Evolutionary conservation across 2,329 filamentous ascomycete genomes (phyloP), one percentile per base, ranked within the genome.

Genomic region (Ophiostoma piceae): DNA sequence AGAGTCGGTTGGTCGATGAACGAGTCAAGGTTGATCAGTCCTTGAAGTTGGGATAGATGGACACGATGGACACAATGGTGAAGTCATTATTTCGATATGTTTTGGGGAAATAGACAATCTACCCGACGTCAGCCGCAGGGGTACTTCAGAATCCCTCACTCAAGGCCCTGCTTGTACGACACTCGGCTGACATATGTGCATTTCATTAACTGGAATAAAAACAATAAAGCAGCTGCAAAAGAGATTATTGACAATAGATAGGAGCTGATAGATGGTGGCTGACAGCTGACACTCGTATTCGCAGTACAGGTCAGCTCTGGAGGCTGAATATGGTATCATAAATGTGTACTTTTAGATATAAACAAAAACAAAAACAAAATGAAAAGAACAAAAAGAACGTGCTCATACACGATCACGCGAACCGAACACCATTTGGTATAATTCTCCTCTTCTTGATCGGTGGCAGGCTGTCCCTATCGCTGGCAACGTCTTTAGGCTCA

Each of bases 111-210:
- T 29, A 29, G 26, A 29, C 26, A 57, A 8, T 57, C 4, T 9
- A 57, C n/a, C 51, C 22, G 51, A 26, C 22, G 51, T 57, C 51
- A 57, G 51, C 51, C n/a, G 51, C 51, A 57, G 51, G 43, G 19
- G 7, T 22, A 26, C 8, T 35, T 8, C 6, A 26, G 7, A 26
- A 29, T 1, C 6, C 51, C n/a, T 57, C 51, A 12, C n/a, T 26
- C n/a, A 26, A 26, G 51, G 26, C n/a, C 51, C 51, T 57, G 51
- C 51, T 12, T 26, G 51, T 57, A 12, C 51, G 22, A 57, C 51
- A 29, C n/a, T 26, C 51, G 51, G 51, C n/a, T 57, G 51, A 57
- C 26, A n/a, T 26, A 2, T 26, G n/a, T 26, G n/a, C 11, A 1
- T 12, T 41, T 14, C 1, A 14, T 12, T 2, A 14, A 41, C 11